Base-by-base conservation (phyloP, 108 stramenopile genomes). In the Cafeteria roenbergensis region DNA sequence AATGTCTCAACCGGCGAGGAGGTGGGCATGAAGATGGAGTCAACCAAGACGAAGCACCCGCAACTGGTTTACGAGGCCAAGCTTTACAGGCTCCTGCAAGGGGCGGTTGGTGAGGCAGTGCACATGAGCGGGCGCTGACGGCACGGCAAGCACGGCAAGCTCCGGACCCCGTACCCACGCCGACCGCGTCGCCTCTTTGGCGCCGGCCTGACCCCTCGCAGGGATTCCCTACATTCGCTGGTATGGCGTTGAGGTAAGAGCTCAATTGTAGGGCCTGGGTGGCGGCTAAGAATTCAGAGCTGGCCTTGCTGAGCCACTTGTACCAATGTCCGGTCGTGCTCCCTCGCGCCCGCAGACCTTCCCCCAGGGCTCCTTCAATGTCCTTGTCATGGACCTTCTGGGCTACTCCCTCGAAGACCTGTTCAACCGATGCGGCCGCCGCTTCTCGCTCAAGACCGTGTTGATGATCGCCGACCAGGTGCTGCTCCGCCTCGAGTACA, bases 361-460 rank as follows among this genome's bases (percentile, higher is more conserved):
- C n/a, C n/a, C n/a, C n/a, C n/a, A n/a, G n/a, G 94, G 94, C 25
- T 93, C 95, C 73, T 98, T 94, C 86, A 98, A 94, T 69, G 94
- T 98, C 63, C 94, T 98, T 92, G 93, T 98, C 27, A 77, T 95
- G 32, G 97, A 98, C 71, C 79, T 98, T 32, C 83, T 98, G 6
- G 97, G 97, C 25, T 93, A 92, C 20, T 89, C 88, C 21, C 73
- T 98, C 60, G 97, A 98, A 66, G 97, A 98, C 74, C 84, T 98
- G 1, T 98, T 98, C 81, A 98, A 98, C 68, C 93, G 94, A 78
- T 98, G 97, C 82, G 93, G 94, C 12, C 76, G 97, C 24, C 72
- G 88, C 24, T 98, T 98, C 71, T 91, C 92, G 68, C 86, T 95
- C 31, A n/a, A 30, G 21, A 30, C 37, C 63, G 89, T 90, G 1